Conservation (phyloP, 768 basidiomycete genomes). For the Fistulinella prunicolor region DNA sequence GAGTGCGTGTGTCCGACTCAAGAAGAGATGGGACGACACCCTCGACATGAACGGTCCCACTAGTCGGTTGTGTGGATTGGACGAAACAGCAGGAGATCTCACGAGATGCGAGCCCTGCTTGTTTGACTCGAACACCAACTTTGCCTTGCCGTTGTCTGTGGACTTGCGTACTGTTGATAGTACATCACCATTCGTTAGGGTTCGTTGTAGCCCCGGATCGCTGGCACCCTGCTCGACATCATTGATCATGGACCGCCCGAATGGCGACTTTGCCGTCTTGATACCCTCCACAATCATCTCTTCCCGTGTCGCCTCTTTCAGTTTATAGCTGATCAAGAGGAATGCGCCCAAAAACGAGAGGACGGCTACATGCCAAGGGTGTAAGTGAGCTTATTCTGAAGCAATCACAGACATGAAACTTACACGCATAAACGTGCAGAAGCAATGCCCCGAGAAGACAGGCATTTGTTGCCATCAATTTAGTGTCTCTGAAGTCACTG, state of each 20-base stretch:
- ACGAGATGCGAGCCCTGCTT: slow-evolving; percentile 3
- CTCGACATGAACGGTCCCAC: slow-evolving; percentile 44
- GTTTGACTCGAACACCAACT: neutral
- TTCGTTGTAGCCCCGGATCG: slow-evolving; percentile 1
- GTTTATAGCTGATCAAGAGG: slow-evolving; percentile 52
- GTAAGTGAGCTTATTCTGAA: neutral
- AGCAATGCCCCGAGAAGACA: slow-evolving; percentile 53
- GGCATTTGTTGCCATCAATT: slow-evolving; percentile 41
- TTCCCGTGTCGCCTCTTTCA: slow-evolving; percentile 50
- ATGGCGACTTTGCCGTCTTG: slow-evolving; percentile 22
- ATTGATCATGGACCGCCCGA: slow-evolving; percentile 4
- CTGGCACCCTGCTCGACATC: slow-evolving; percentile 13
- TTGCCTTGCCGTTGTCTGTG: neutral
- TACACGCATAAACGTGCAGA: slow-evolving; percentile 52
- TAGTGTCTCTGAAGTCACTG: slow-evolving; percentile 7
- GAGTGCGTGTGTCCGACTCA: slow-evolving; percentile 47
- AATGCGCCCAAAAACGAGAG: slow-evolving; percentile 55
- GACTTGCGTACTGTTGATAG: neutral
- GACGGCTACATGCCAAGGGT: slow-evolving; percentile 27
- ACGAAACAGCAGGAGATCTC: slow-evolving; percentile 36
- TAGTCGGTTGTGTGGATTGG: slow-evolving; percentile 50
- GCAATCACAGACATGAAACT: slow-evolving; percentile 9
- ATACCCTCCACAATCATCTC: slow-evolving; percentile 40
- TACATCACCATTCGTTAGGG: neutral
- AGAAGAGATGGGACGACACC: slow-evolving; percentile 42